Conservation (phyloP, 2,329 filamentous ascomycete genomes). For the Shiraia sp. region DNA sequence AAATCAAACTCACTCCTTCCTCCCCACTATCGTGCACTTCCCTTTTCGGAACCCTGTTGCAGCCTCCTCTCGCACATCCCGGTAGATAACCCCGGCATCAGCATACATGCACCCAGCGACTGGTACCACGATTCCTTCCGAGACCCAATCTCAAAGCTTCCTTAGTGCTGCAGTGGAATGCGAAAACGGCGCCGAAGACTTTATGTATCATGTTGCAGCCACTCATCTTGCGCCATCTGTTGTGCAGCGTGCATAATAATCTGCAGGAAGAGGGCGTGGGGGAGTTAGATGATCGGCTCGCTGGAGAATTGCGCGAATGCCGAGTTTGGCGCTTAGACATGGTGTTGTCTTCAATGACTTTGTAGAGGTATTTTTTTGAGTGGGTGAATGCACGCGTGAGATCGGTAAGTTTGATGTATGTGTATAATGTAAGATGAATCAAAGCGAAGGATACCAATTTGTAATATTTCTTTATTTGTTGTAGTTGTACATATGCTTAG, state of each 20-base stretch:
- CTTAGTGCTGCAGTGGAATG: not conserved
- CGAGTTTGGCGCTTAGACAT: too few species aligned
- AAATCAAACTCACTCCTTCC: not conserved
- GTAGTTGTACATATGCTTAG: too few species aligned
- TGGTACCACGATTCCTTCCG: conserved; percentile 29
- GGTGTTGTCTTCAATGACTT: too few species aligned
- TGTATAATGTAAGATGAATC: too few species aligned
- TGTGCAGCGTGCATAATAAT: conserved; percentile 4
- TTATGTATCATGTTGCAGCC: conserved; percentile 2
- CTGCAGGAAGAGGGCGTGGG: not conserved
- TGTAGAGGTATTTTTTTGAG: too few species aligned
- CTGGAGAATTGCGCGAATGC: too few species aligned
- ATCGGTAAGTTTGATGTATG: too few species aligned
- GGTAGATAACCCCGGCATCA: conserved; percentile 1
- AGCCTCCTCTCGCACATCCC: not conserved
- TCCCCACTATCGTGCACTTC: conserved; percentile 20
- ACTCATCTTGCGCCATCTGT: conserved; percentile 7
- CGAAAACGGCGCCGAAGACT: conserved; percentile 3
- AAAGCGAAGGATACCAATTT: too few species aligned
- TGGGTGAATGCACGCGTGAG: too few species aligned
- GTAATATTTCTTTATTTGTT: too few species aligned
- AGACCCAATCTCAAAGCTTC: conserved; percentile 3
- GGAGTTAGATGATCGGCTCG: not conserved
- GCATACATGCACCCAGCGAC: conserved; percentile 5
- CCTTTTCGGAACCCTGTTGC: conserved; percentile 7